Evolutionary conservation across 148 eudicot genomes (phyloP), one percentile per base, ranked within the genome.

Genomic region (Arbutus unedo): DNA sequence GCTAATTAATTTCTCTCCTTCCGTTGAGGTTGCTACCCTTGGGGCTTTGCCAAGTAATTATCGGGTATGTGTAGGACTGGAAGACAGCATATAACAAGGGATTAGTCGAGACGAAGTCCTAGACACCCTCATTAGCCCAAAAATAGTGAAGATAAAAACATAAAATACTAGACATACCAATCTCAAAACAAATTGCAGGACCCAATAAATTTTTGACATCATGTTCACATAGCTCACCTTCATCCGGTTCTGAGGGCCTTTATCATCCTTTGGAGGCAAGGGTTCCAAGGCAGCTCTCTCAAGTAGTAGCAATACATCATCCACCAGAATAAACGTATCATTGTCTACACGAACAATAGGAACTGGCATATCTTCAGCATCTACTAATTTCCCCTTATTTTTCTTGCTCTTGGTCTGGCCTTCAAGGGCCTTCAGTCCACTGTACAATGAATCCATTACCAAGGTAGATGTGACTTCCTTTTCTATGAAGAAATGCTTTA

Each of bases 401-500:
- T 84, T 81, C 86, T 90, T 90, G 81, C 88, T 81, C 90, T 92
- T 94, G 82, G 89, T 88, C 85, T 92, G 92, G 60, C 90, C 95
- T 81, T 95, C 93, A 84, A 95, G 95, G 59, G 98, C 93, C 90
- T 91, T 95, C 70, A 95, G 88, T 82, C 98, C 98, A 90, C 98
- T 95, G 82, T 95, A 93, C 91, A 95, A 87, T 74, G 93, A 93
- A 83, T 95, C 98, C 96, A 95, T 93, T 56, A 95, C 98, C 81
- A 95, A 86, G 76, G 98, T 93, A 81, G 98, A 93, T 15, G 98
- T 95, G 83, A 95, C 96, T 85, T 95, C 98, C 85, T 92, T 93
- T 82, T 92, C 98, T 84, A 95, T 80, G 82, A 95, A 95, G 80
- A 92, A 93, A 13, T 90, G 91, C 79, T 95, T 95, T 59, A 93